Conservation (phyloP, 2,329 filamentous ascomycete species). For the Colletotrichum brevisporum region DNA sequence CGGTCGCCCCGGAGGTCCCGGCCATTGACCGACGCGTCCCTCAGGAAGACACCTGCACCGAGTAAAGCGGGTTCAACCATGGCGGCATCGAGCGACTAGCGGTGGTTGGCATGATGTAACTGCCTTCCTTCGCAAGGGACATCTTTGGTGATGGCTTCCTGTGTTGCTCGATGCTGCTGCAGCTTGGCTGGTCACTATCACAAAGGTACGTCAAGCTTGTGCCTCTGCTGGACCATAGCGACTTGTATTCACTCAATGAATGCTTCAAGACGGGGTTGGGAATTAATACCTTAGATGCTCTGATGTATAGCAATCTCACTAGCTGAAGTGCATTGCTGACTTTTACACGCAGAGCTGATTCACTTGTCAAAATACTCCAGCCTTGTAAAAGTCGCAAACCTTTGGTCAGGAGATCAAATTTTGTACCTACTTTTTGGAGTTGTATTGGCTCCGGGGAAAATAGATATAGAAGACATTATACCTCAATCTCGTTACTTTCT, state of each 20-base stretch:
- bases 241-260: conserved; percentile 42
- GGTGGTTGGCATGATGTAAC: neutral
- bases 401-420: conserved; percentile 5
- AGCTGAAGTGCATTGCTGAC: conserved; percentile 10
- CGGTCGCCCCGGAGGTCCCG: conserved; percentile 34
- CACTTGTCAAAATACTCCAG: neutral
- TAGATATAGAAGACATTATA: neutral
- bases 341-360: neutral
- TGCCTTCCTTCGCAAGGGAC: neutral
- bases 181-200: neutral
- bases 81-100: neutral
- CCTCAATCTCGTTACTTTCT: neutral
- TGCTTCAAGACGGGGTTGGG: conserved; percentile 59
- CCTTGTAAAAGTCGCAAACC: neutral
- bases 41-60: conserved; percentile 33
- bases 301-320: neutral
- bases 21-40: conserved; percentile 33
- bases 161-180: neutral
- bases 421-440: conserved; percentile 22
- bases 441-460: neutral
- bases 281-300: conserved; percentile 36
- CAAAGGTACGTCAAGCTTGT: conserved; percentile 17
- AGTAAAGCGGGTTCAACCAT: neutral
- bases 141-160: neutral
- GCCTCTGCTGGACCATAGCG: conserved; percentile 31